phyloP scores from a whole-genome alignment of 768 basidiomycete genomes.

The Russula griseocarnosa region DNA sequence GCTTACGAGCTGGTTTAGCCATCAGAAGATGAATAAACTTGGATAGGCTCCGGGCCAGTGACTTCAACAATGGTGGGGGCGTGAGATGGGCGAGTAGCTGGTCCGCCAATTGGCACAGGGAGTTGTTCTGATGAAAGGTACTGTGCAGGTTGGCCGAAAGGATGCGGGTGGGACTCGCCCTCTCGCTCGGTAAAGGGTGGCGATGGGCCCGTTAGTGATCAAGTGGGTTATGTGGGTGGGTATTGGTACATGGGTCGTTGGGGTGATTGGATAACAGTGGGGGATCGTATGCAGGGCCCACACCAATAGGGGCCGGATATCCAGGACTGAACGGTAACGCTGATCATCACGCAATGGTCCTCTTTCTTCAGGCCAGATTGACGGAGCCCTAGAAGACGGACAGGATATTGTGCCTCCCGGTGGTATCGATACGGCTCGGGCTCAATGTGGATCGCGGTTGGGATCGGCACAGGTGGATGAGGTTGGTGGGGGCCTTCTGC shows the following conservation, averaged over 20 bases:
- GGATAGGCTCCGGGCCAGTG: conserved; percentile 20
- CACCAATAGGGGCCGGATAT: conserved; percentile 5
- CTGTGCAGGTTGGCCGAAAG: conserved; percentile 5
- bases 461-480: background rate
- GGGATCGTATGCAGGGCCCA: conserved; percentile 11
- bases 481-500: background rate
- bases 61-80: conserved; percentile 23
- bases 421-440: conserved; percentile 1
- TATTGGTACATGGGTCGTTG: conserved; percentile 8
- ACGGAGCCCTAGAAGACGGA: conserved; percentile 6
- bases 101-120: conserved; percentile 2
- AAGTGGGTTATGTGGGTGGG: conserved; percentile 1
- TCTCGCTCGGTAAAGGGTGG: background rate
- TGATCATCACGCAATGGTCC: background rate
- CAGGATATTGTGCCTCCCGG: background rate
- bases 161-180: conserved; percentile 13
- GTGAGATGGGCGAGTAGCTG: conserved; percentile 14
- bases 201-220: conserved; percentile 3
- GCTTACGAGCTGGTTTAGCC: conserved; percentile 14
- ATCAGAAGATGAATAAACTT: conserved; percentile 10
- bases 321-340: conserved; percentile 5
- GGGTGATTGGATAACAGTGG: background rate
- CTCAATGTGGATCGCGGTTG: conserved; percentile 3
- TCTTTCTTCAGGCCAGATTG: conserved; percentile 9
- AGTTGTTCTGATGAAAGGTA: conserved; percentile 10